Base-by-base conservation (phyloP, 345 rosid species). In the Arabidopsis suecica region DNA sequence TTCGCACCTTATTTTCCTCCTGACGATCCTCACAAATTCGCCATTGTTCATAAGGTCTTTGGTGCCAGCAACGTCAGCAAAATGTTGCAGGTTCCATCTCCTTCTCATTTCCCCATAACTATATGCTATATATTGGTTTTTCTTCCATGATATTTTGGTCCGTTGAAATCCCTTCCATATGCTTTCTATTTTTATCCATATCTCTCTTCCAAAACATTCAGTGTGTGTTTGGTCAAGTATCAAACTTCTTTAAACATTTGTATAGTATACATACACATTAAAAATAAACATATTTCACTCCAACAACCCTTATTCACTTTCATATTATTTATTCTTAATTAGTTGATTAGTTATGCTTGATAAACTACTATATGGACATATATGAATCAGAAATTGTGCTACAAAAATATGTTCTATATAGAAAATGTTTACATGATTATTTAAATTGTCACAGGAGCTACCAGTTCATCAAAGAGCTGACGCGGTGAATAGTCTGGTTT, bases 1-100 rank as follows among this genome's bases (percentile, higher is more conserved):
- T 91, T 91, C 71, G 95, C 97, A 9, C 97, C 97, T 69, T 91
- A 91, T 81, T 91, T 91, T 79, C 95, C 95, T 64, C 80, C 97
- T 18, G 88, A 89, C 1, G 95, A 91, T 70, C 97, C 95, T 55
- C 91, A 84, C 58, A 91, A 89, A 79, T 91, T 91, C 63, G 91
- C 91, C 56, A 85, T 84, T 63, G 97, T 91, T 75, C 97, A 91
- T 82, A 91, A 89, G 81, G 87, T 91, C 69, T 91, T 91, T 30
- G 97, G 97, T 1, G 97, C 97, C 0, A 91, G 97, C 78, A 91
- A 89, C 80, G 86, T 91, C 65, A 88, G 91, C 84, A 91, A 91
- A 80, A 89, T 91, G 96, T 80, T 91, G 69, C 95, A 91, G 95
- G 97, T 87, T 38, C 37, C 65, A 34, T 47, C 33, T 56, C 56